Evolutionary conservation across 257 asterid species (phyloP).

Genomic region (Jaltomata sinuosa): DNA sequence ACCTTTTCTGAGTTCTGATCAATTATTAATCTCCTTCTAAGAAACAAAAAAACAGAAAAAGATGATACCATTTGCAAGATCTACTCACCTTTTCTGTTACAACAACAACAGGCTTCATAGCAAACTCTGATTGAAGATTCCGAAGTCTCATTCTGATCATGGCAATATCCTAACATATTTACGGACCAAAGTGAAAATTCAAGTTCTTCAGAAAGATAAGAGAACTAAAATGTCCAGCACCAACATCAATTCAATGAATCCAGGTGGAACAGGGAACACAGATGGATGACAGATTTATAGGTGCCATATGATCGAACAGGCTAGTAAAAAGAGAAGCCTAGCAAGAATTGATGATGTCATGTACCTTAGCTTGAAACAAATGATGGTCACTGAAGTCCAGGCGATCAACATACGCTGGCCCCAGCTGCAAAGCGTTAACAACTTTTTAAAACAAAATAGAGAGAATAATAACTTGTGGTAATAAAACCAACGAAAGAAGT

Average conservation of each 20-base stretch:
- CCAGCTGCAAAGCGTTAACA: conserved; percentile 53
- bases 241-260: neutral
- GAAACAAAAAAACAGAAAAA: neutral
- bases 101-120: conserved; percentile 47
- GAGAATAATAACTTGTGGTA: neutral
- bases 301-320: neutral
- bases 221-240: neutral
- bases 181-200: conserved; percentile 7
- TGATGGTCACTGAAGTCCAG: conserved; percentile 90
- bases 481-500: neutral
- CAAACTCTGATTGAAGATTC: conserved; percentile 49
- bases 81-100: conserved; percentile 77
- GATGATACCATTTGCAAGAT: neutral
- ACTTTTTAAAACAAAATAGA: neutral
- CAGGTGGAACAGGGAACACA: neutral
- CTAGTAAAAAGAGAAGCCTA: neutral
- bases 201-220: neutral
- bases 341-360: neutral
- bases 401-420: conserved; percentile 57
- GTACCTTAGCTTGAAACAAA: conserved; percentile 51
- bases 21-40: neutral
- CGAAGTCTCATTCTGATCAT: conserved; percentile 43
- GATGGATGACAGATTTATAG: neutral
- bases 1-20: neutral
- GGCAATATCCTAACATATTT: conserved; percentile 46